Evolutionary conservation across 257 asterid genomes (phyloP).

Genomic region (Sherardia arvensis): DNA sequence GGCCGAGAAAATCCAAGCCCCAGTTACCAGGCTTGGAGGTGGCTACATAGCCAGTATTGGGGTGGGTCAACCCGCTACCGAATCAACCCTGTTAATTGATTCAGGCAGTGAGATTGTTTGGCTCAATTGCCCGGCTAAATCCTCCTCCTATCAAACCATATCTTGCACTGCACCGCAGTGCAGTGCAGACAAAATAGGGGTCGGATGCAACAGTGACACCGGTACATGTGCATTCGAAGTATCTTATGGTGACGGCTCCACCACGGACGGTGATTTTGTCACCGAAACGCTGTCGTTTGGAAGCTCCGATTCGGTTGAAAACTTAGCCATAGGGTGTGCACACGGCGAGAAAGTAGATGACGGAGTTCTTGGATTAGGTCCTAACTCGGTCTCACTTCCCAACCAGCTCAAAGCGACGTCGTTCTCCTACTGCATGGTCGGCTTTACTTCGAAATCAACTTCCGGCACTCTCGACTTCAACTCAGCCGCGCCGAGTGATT

Average conservation of each 20-base stretch:
- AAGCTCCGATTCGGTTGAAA: not conserved
- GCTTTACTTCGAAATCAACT: not conserved
- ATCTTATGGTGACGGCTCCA: not conserved
- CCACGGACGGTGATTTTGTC: not conserved
- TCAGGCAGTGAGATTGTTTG: slow-evolving; percentile 1
- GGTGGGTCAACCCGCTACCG: not conserved
- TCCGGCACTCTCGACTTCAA: slow-evolving; percentile 17
- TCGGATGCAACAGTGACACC: too few species aligned
- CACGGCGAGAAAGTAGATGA: not conserved
- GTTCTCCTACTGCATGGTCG: slow-evolving; percentile 19
- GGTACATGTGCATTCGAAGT: not conserved
- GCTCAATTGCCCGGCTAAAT: slow-evolving; percentile 5
- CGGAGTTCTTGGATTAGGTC: slow-evolving; percentile 14
- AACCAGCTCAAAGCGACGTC: slow-evolving; percentile 13
- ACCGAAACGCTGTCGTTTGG: slow-evolving; percentile 1
- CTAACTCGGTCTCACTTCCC: not conserved
- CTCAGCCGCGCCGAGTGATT: slow-evolving; percentile 6
- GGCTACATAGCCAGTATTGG: not conserved
- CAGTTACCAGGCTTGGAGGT: accelerated
- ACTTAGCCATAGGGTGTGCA: slow-evolving; percentile 16
- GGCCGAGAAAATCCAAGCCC: not conserved
- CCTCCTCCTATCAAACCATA: not conserved
- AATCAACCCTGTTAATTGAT: not conserved
- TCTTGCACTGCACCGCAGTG: not conserved
- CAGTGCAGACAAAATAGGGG: too few species aligned